phyloP scores from a whole-genome alignment of 176 grass and related monocot genomes.

The Zizania latifolia region DNA sequence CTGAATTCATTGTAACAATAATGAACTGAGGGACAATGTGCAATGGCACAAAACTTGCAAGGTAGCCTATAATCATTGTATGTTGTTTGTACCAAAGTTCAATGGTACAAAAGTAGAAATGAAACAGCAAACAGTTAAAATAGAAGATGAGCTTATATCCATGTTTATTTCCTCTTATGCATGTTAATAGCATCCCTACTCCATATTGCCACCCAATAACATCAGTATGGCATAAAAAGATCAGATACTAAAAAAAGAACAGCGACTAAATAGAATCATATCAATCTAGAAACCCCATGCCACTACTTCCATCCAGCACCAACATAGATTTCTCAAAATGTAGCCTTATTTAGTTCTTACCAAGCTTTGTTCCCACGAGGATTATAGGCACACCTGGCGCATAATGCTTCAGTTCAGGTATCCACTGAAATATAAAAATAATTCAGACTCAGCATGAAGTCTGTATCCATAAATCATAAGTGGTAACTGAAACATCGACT shows the following conservation, averaged over 20 bases:
- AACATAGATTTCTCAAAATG: not conserved
- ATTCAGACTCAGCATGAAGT: conserved; percentile 15
- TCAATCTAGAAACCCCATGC: not conserved
- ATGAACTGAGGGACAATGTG: not conserved
- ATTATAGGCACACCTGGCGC: conserved; percentile 74
- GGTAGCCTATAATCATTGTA: not conserved
- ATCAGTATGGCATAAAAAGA: too few relatives aligned
- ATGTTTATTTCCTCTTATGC: not conserved
- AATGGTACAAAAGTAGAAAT: not conserved
- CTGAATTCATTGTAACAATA: not conserved
- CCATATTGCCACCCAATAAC: not conserved
- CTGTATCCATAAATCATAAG: not conserved
- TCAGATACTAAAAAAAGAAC: too few relatives aligned
- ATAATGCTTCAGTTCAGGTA: conserved; percentile 76
- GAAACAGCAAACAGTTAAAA: not conserved
- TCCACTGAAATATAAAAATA: conserved; percentile 62
- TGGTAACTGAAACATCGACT: not conserved
- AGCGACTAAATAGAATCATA: not conserved
- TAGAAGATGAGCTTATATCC: conserved; percentile 3
- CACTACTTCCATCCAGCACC: not conserved
- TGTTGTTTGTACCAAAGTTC: not conserved
- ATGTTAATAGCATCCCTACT: not conserved
- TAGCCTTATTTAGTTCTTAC: conserved; percentile 25
- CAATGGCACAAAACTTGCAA: not conserved
- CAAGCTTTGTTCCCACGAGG: conserved; percentile 77